phyloP scores from a whole-genome alignment of 371 early-diverging fungal species.

The Mortierella sp. region DNA sequence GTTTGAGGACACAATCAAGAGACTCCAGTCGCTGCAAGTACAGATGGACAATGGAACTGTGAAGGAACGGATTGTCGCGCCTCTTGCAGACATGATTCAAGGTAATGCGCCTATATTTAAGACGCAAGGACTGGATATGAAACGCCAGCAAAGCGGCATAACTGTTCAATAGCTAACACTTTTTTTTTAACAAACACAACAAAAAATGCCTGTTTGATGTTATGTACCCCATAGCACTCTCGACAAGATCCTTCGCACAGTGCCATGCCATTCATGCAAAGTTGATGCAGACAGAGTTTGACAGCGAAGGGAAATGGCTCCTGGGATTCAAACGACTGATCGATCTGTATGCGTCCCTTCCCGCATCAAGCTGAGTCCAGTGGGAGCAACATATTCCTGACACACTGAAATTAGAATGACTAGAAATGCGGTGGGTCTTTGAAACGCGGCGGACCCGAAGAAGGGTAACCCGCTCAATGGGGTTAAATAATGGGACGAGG shows the following conservation, averaged over 20 bases:
- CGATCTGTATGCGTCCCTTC: constrained; percentile 55
- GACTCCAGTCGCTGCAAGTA: constrained; percentile 62
- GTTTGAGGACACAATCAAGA: constrained; percentile 70
- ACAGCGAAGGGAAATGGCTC: constrained; percentile 73
- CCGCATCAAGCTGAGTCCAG: constrained; percentile 5
- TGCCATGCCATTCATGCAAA: constrained; percentile 68
- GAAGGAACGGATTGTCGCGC: constrained; percentile 57
- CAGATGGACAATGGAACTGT: constrained; percentile 64
- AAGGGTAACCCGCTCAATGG: no score
- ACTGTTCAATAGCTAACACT: no score
- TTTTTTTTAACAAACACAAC: neutral
- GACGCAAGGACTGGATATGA: neutral
- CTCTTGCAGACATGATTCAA: constrained; percentile 56
- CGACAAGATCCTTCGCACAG: constrained; percentile 51
- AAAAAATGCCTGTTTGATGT: neutral
- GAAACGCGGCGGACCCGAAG: no score
- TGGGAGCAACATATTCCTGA: neutral
- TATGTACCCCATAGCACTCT: constrained; percentile 20
- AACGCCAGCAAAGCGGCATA: neutral
- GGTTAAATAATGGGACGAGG: neutral
- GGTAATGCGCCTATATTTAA: constrained; percentile 10
- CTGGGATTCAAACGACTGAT: constrained; percentile 74
- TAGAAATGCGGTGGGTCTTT: neutral
- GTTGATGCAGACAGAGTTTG: constrained; percentile 72
- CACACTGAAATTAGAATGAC: no score